These are phyloP conservation scores for Plectranthus barbatus DNA, from an alignment of 257 asterid genomes.

Conservation along the genomic window DNA sequence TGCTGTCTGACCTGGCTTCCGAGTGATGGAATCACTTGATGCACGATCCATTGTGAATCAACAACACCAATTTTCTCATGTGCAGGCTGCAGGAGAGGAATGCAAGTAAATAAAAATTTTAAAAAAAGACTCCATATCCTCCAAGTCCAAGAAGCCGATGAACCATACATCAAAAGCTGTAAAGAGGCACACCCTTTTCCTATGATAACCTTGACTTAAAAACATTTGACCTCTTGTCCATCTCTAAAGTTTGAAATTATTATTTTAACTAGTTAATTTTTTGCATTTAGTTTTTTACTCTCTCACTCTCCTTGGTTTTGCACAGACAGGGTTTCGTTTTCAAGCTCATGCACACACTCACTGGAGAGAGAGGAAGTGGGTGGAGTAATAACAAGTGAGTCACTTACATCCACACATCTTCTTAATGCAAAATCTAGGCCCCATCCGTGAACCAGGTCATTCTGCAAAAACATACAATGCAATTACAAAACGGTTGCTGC, in stretches of 20 bases:
- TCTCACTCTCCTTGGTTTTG: neutral
- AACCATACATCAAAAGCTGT: neutral
- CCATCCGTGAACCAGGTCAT: slow-evolving; percentile 55
- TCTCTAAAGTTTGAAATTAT: neutral
- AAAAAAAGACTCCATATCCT: neutral
- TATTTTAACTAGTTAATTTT: neutral
- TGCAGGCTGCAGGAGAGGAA: slow-evolving; percentile 61
- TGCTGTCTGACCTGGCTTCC: slow-evolving; percentile 80
- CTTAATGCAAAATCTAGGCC: too few relatives aligned
- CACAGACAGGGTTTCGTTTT: neutral
- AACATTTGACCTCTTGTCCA: neutral
- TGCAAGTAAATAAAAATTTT: slow-evolving; percentile 7
- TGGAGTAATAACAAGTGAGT: slow-evolving; percentile 23
- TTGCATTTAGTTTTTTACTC: neutral
- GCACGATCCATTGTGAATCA: slow-evolving; percentile 96
- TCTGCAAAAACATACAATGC: slow-evolving; percentile 40
- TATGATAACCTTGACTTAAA: neutral
- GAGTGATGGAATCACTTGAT: slow-evolving; percentile 98
- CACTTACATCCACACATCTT: too few relatives aligned
- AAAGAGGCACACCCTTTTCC: neutral
- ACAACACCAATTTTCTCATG: slow-evolving; percentile 97
- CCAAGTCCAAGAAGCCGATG: slow-evolving; percentile 11
- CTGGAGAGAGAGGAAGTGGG: neutral
- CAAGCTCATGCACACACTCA: neutral
- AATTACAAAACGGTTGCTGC: neutral